A percentile compares a stretch with the other conserved stretches of the same genome.
These are phyloP conservation scores for Eucalyptus camaldulensis DNA, from an alignment of 345 rosid species.

Conservation along the genomic window DNA sequence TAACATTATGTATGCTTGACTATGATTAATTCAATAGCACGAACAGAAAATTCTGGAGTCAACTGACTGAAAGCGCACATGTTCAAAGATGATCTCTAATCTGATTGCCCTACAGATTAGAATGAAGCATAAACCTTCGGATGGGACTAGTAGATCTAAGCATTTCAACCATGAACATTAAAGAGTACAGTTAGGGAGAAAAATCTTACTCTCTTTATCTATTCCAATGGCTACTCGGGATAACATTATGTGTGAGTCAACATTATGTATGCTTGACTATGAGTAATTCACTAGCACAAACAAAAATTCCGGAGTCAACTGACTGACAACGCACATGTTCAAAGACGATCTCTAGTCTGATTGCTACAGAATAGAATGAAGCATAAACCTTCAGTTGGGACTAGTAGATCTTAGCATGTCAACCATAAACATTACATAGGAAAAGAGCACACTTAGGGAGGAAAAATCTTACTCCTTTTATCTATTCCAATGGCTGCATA, in stretches of 20 bases:
- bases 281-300: neutral
- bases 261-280: neutral
- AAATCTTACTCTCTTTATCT: constrained; percentile 62
- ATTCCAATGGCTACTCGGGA: constrained; percentile 38
- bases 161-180: neutral
- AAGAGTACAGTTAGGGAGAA: neutral
- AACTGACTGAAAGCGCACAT: neutral
- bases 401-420: neutral
- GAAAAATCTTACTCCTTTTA: constrained; percentile 42
- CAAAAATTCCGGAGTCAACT: neutral
- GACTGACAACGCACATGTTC: neutral
- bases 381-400: neutral
- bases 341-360: neutral
- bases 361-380: neutral
- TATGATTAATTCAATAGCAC: neutral
- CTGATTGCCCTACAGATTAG: neutral
- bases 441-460: neutral
- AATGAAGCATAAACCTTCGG: neutral
- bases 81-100: neutral
- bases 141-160: neutral
- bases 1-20: neutral
- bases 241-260: neutral
- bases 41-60: neutral
- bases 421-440: neutral
- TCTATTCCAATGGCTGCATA: constrained; percentile 71